Conservation (phyloP, 139 green algal species). For the Auxenochlorella pyrenoidosa region DNA sequence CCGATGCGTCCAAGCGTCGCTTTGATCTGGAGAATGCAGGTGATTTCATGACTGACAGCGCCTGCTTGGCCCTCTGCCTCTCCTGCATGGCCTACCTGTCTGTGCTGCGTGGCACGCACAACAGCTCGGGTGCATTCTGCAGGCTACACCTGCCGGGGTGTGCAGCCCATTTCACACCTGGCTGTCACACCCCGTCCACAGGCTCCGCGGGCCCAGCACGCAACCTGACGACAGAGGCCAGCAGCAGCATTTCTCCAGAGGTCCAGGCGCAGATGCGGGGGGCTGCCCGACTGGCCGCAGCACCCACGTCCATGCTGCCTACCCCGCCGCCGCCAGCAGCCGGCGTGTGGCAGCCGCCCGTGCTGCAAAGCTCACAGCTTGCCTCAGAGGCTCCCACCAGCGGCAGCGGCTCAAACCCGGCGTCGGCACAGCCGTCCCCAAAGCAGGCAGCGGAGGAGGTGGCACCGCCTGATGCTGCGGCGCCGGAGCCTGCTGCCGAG, state of each 20-base stretch:
- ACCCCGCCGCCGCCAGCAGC: background rate
- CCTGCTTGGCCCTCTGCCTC: background rate
- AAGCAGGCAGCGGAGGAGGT: background rate
- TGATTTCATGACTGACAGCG: background rate
- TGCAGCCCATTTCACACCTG: background rate
- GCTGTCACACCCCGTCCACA: background rate
- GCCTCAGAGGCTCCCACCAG: background rate
- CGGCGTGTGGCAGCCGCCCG: background rate
- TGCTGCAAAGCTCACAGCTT: too few relatives aligned
- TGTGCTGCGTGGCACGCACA: background rate
- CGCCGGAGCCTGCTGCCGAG: background rate
- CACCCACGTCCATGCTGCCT: constrained; percentile 18
- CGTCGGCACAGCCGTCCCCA: too few relatives aligned
- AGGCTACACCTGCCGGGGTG: background rate
- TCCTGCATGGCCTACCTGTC: background rate
- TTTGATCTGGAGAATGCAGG: constrained; percentile 36
- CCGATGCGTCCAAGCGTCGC: background rate
- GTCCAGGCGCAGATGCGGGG: background rate
- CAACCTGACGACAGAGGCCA: constrained; percentile 13
- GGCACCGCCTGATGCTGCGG: background rate
- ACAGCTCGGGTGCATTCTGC: background rate
- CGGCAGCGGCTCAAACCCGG: too few relatives aligned
- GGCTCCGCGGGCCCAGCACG: constrained; percentile 18
- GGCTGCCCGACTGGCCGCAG: background rate
- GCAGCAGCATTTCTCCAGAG: constrained; percentile 15